phyloP scores from a whole-genome alignment of 495 filamentous ascomycete genomes.

The Niebla homalea region DNA sequence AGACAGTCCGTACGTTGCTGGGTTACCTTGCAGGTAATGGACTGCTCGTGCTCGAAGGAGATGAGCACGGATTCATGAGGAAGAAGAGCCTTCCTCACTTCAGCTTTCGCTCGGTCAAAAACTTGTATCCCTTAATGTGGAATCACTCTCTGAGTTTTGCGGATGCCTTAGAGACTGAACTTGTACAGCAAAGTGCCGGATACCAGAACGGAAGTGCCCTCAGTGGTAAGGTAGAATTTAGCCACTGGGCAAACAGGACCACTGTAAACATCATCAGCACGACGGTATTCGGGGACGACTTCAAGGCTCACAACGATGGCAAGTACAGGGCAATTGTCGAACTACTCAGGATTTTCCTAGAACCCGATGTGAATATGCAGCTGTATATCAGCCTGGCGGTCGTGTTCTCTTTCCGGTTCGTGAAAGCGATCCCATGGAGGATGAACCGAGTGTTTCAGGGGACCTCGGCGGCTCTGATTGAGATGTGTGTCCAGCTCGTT shows the following conservation, averaged over 20 bases:
- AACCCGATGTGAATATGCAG: neutral
- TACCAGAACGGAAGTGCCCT: neutral
- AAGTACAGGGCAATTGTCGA: neutral
- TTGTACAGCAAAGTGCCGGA: conserved; percentile 20
- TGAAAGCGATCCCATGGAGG: neutral
- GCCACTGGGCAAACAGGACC: conserved; percentile 34
- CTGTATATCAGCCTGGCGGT: neutral
- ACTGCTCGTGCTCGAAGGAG: conserved; percentile 22
- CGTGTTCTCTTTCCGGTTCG: neutral
- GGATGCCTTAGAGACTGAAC: conserved; percentile 29
- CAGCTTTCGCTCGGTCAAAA: conserved; percentile 67
- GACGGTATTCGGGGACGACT: conserved; percentile 59
- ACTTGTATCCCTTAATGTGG: conserved; percentile 67
- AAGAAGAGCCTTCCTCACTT: conserved; percentile 46
- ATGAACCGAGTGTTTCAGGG: no score
- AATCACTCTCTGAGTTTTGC: conserved; percentile 25
- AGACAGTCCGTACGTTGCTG: neutral
- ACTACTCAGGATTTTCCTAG: neutral
- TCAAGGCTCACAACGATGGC: conserved; percentile 44
- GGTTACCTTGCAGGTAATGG: conserved; percentile 12
- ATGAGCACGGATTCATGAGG: conserved; percentile 18
- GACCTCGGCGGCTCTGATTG: no score
- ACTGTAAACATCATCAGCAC: conserved; percentile 70
- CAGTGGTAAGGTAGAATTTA: conserved; percentile 38
- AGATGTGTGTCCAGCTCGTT: no score